Conservation (phyloP, 306 rosid species). For the barrel medic (Medicago truncatula) region MtrunA17r5.0-ANR NC_053045.1:60162501-60163000, state of each 20-base stretch:
- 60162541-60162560: slow-evolving; percentile 58
- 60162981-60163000: too few species aligned
- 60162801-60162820: background rate
- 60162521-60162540: slow-evolving; percentile 66
- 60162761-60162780: slow-evolving; percentile 6
- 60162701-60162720: background rate
- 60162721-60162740: slow-evolving; percentile 8
- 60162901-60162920: too few species aligned
- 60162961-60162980: too few species aligned
- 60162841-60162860: too few species aligned
- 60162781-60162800: background rate
- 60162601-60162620: slow-evolving; percentile 52
- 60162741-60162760: slow-evolving; percentile 13
- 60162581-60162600: slow-evolving; percentile 79
- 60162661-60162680: slow-evolving; percentile 90
- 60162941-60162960: too few species aligned
- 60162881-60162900: too few species aligned
- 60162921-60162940: too few species aligned
- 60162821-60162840: background rate
- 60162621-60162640: slow-evolving; percentile 84
- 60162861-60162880: too few species aligned
- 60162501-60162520: slow-evolving; percentile 56
- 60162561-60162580: slow-evolving; percentile 69
- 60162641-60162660: slow-evolving; percentile 89
- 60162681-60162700: slow-evolving; percentile 57